Percentiles rank a stretch among this genome's conserved stretches.
Conservation (phyloP, 1,284 basidiomycete species). For the Pyrrhoderma noxium region DNA sequence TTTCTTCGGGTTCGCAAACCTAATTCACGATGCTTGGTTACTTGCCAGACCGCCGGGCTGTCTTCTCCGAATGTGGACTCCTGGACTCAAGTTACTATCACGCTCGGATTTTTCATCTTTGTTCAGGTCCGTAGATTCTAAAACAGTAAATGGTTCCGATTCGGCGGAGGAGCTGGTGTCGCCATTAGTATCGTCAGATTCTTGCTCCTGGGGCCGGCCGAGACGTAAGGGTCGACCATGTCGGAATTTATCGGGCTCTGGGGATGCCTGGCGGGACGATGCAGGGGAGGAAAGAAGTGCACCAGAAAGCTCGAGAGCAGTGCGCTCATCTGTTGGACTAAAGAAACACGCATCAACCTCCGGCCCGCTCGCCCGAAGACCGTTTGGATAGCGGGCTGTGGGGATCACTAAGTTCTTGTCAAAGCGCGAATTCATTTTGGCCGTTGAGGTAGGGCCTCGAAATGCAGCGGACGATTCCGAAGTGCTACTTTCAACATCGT, state of each 20-base stretch:
- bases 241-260: conserved; percentile 36
- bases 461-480: no score
- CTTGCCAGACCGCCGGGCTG: background rate
- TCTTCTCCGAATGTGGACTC: background rate
- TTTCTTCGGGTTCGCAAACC: no score
- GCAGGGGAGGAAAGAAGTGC: conserved; percentile 67
- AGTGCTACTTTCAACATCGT: no score
- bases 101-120: conserved; percentile 5
- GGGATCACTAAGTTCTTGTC: background rate
- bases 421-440: conserved; percentile 5
- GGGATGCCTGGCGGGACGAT: conserved; percentile 56
- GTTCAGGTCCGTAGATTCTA: background rate
- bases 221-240: background rate
- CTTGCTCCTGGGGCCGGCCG: background rate
- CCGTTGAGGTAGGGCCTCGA: background rate
- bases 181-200: conserved; percentile 2
- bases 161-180: conserved; percentile 7
- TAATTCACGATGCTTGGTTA: no score
- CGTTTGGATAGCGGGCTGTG: background rate
- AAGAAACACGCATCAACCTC: conserved; percentile 35
- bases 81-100: background rate
- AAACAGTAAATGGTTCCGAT: conserved; percentile 13
- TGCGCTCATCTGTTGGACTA: conserved; percentile 38
- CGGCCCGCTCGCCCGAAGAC: background rate
- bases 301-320: conserved; percentile 48